Base-by-base conservation (phyloP, 176 grass and related monocot species). In the Avena atlantica region DNA sequence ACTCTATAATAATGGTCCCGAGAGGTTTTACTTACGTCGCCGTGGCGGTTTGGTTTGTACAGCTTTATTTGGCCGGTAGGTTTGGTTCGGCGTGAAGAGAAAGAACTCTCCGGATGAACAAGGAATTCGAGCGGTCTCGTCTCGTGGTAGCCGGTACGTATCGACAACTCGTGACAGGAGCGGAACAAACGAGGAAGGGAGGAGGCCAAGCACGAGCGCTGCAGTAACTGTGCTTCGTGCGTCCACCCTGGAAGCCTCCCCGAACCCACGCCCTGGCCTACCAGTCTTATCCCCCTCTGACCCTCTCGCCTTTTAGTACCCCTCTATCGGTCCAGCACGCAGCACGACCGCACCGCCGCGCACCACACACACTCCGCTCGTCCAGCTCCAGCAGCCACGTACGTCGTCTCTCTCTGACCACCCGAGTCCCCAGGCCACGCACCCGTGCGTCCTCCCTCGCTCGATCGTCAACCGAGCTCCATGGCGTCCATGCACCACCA, bases 401-500 rank as follows among this genome's bases (percentile, higher is more conserved):
- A 65, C 62, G 29, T 65, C 62, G 62, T 15, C 62, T 29, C 24
- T 66, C 63, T 27, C 8, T 0, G 27, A 17, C 61, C 27, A 67
- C 64, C 57, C 55, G 17, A 20, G 57, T 3, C 5, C 14, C 53
- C 64, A 14, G 53, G 24, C 25, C 9, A 34, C 51, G 40, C 40
- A 42, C 40, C 40, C 40, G 40, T 42, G 6, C 63, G 63, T n/a
- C 60, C n/a, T 63, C 62, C 24, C 47, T 57, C 29, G 2, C 47
- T 57, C 31, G 0, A 34, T 34, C 49, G 21, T 5, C 42, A 6
- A 20, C 19, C 56, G 11, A 6, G 12, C 64, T 66, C 31, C 79
- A 88, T 91, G 89, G 81, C 81, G 15, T 53, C 77, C 69, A 37
- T 88, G 25, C 37, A 42, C 50, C 81, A 84, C 58, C 89, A 88